Evolutionary conservation across 495 filamentous ascomycete species (phyloP).

Genomic region (Penicillium lagena): DNA sequence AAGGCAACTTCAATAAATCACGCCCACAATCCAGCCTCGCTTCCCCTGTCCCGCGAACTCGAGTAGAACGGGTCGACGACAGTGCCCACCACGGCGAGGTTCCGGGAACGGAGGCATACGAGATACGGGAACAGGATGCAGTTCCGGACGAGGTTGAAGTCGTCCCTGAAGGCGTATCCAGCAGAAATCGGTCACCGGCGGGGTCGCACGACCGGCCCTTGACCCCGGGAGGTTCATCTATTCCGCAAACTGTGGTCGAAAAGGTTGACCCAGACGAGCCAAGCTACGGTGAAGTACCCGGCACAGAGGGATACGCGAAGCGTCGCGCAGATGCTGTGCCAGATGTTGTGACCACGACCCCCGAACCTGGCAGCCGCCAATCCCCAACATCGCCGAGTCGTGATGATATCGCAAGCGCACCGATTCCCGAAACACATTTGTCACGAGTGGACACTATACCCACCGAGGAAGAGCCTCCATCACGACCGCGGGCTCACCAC

Average conservation of each 20-base stretch:
- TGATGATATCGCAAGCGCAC: constrained; percentile 6
- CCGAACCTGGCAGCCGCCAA: constrained; percentile 16
- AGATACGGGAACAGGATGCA: constrained; percentile 51
- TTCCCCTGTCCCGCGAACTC: constrained; percentile 55
- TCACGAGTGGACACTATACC: constrained; percentile 33
- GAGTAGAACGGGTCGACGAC: constrained; percentile 57
- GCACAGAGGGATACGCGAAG: constrained; percentile 68
- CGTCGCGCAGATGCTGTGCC: constrained; percentile 79
- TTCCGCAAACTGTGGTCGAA: constrained; percentile 80
- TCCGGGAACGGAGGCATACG: constrained; percentile 55
- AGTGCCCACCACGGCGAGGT: constrained; percentile 53
- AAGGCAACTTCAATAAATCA: constrained; percentile 45
- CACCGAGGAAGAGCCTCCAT: constrained; percentile 25
- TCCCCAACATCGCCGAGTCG: constrained; percentile 13
- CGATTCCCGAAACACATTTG: constrained; percentile 41
- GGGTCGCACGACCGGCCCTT: constrained; percentile 29
- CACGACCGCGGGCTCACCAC: constrained; percentile 38
- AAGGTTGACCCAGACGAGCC: constrained; percentile 60
- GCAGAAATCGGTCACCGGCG: constrained; percentile 37
- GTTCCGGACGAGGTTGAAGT: constrained; percentile 61
- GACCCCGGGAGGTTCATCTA: constrained; percentile 52
- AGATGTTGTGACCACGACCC: constrained; percentile 51
- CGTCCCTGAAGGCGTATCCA: constrained; percentile 48
- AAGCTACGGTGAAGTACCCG: constrained; percentile 82
- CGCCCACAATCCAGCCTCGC: constrained; percentile 28